These are phyloP conservation scores for Ephemerocybe angulata DNA, from an alignment of 768 basidiomycete species.

Conservation along the genomic window DNA sequence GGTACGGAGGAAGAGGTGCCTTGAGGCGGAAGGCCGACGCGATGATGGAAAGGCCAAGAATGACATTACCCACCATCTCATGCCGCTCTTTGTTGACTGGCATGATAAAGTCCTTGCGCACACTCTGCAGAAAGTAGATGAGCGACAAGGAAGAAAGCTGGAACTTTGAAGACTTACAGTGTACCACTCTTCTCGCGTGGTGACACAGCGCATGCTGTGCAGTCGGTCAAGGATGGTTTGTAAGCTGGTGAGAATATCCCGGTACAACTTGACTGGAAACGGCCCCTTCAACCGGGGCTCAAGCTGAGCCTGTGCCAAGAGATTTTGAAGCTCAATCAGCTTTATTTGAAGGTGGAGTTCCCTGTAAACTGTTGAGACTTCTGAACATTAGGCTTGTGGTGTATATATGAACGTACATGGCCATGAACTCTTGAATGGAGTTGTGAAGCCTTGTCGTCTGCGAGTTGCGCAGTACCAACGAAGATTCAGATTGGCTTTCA, in stretches of 20 bases:
- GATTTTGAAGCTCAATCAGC: constrained; percentile 76
- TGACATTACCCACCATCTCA: constrained; percentile 94
- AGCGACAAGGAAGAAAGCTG: neutral
- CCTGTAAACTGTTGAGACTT: constrained; percentile 42
- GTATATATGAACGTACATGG: constrained; percentile 57
- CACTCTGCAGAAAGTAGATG: constrained; percentile 47
- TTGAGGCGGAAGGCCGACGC: constrained; percentile 80
- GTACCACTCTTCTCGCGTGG: constrained; percentile 90
- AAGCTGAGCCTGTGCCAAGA: constrained; percentile 86
- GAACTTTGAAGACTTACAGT: constrained; percentile 47
- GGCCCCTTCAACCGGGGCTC: constrained; percentile 96
- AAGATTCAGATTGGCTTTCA: constrained; percentile 12
- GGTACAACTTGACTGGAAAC: constrained; percentile 84
- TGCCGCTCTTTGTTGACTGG: constrained; percentile 87
- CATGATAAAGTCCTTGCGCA: constrained; percentile 81
- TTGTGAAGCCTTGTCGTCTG: constrained; percentile 46
- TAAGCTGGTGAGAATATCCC: constrained; percentile 74
- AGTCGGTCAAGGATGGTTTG: constrained; percentile 85
- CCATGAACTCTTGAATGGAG: constrained; percentile 85
- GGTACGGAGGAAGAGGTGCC: constrained; percentile 91
- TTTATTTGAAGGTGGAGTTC: constrained; percentile 93
- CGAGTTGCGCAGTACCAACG: constrained; percentile 29
- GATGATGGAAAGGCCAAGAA: constrained; percentile 81
- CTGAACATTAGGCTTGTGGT: neutral
- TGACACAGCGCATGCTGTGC: constrained; percentile 97